Evolutionary conservation across 2,329 filamentous ascomycete species (phyloP), one percentile per base, ranked within the genome.

Genomic region (Metarhizium anisopliae): DNA sequence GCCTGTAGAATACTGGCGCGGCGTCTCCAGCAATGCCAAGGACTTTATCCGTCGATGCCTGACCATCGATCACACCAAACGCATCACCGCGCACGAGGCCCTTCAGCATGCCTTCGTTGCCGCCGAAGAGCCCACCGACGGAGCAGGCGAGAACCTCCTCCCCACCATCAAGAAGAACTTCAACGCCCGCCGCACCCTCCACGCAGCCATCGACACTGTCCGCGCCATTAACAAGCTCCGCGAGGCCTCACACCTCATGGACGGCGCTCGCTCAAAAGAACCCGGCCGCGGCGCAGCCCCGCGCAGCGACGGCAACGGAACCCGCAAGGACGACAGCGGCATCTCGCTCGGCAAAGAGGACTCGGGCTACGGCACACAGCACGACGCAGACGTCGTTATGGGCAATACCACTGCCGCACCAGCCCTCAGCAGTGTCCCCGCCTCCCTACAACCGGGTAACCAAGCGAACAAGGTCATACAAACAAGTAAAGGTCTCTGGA

Each of bases 1-100:
- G 4, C 94, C 94, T 1, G 75, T 89, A 59, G 93, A 96, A 70
- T 97, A 97, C 79, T 99, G 94, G 94, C 88, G 92, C 59, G 90
- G 90, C 58, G 93, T 99, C 59, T 95, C 90, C 29, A 79, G 86
- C 53, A 81, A 84, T 51, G 89, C 93, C 47, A 89, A 95, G 66
- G 89, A 95, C 63, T 99, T 99, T 72, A 96, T 99, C 74, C 85
- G 86, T 63, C 82, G 85, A 60, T 99, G 94, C 68, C 79, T 99
- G 55, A 97, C 94, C 43, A 87, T 96, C 67, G 92, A 97, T 68
- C 89, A 92, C 2, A 81, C 81, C 57, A 82, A 85, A 62, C 89
- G 94, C 64, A 94, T 97, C 82, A 96, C 93, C 1, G 88, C 93
- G 8, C 91, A 97, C 71, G 89, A 86, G 66, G 84, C 84, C 30